Base-by-base conservation (phyloP, 2,329 filamentous ascomycete genomes). In the Microsporum audouinii region DNA sequence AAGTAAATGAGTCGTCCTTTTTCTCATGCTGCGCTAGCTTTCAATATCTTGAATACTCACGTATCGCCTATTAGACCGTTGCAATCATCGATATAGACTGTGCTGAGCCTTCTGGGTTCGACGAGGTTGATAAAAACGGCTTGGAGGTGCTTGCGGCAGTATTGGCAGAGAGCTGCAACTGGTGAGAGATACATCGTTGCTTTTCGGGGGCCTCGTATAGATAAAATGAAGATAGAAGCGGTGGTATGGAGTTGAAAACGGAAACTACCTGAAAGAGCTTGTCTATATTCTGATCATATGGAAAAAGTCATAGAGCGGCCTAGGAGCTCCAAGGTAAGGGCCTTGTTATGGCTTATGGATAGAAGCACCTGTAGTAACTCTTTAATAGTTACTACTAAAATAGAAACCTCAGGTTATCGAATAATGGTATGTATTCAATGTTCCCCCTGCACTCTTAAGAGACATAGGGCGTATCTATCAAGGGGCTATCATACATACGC, bases 31-130 rank as follows among this genome's bases (percentile, higher is more conserved):
- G 34, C 39, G 10, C 3, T n/a, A n/a, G 53, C 14, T 56, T 2
- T 27, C n/a, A 4, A 29, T 31, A 43, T 33, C 3, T 27, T 33
- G 5, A 38, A 33, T 7, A 53, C 17, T 59, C 31, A 45, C 12
- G 58, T 7, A n/a, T 6, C 34, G 10, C n/a, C 6, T 39, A 5
- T 14, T 63, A 77, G 76, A 76, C 77, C 5, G 73, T 79, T 39
- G 77, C 75, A 14, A 75, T 79, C 60, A 78, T 79, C 57, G 77
- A 79, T 64, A 69, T 79, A 33, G 77, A 79, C 63, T 79, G 77
- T 67, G 68, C 75, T 27, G 71, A 73, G 60, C 67, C 72, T 12
- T 64, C 67, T 5, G 77, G 75, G 14, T 79, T 79, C 64, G 75
- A 79, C 63, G 73, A 77, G 1, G 70, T 71, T 10, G 77, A 79